A percentile compares a stretch with the other conserved stretches of the same genome.
These are phyloP conservation scores for Oemleria cerasiformis DNA, from an alignment of 306 rosid genomes.

Conservation along the genomic window DNA sequence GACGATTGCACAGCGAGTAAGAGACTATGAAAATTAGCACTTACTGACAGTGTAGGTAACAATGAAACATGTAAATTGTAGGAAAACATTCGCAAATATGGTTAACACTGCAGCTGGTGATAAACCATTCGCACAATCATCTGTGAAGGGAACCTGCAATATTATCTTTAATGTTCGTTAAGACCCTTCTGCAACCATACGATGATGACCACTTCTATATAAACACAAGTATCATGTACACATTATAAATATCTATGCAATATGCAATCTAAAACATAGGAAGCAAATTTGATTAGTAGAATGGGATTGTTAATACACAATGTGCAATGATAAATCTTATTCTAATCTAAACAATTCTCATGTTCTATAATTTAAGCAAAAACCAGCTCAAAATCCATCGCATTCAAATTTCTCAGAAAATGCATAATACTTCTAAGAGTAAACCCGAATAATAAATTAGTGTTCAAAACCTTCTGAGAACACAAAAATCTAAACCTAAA, in stretches of 20 bases:
- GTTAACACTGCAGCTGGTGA: not conserved
- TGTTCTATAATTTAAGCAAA: conserved; percentile 8
- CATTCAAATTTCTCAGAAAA: conserved; percentile 7
- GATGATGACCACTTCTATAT: not conserved
- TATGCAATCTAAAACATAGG: not conserved
- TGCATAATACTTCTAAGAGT: conserved; percentile 7
- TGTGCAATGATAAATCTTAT: conserved; percentile 27
- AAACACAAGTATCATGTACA: not conserved
- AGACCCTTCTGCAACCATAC: not conserved
- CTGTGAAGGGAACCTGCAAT: not conserved
- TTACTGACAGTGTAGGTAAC: not conserved
- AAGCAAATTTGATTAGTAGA: not conserved
- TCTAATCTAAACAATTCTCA: conserved; percentile 8
- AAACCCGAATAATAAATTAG: not conserved
- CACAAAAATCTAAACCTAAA: not conserved
- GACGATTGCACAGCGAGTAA: not conserved
- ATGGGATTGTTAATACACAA: not conserved
- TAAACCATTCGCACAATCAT: not conserved
- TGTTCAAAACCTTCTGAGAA: not conserved
- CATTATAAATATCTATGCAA: not conserved
- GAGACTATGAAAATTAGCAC: not conserved
- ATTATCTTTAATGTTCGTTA: not conserved
- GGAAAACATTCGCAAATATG: not conserved
- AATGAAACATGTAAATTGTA: not conserved
- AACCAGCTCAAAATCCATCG: not conserved